Base-by-base conservation (phyloP, 768 basidiomycete species). In the Termitomyces sp. region DNA sequence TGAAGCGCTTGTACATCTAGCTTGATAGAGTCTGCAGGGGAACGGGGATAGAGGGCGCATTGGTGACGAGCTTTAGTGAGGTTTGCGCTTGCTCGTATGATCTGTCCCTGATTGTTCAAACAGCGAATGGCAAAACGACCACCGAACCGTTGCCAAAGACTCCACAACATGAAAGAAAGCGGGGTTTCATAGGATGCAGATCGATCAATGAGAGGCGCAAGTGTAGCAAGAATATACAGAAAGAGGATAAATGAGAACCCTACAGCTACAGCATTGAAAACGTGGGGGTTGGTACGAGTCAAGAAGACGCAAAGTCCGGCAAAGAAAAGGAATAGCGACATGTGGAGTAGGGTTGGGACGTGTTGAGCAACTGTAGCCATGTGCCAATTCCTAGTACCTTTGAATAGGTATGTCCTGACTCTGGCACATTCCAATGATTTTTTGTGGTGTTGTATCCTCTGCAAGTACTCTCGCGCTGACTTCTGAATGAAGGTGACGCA, bases 401-500 rank as follows among this genome's bases (percentile, higher is more conserved):
- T 16, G 15, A 39, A 54, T 18, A 60, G 20, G 36, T 48, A 60
- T 22, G 52, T 42, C 39, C 59, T 45, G 28, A 60, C 24, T 45
- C 59, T 53, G 33, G 59, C 59, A 22, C 59, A 35, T 28, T 39
- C 24, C 28, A 55, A 16, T 3, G 59, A 45, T 13, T 39, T 8
- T 15, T 22, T 44, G 9, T 54, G 32, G 6, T 28, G 32, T 55
- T 45, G 42, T 8, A 60, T 48, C 32, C 50, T 39, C 24, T 55
- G 59, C 22, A 39, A 20, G 45, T 55, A 60, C 18, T 60, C 20
- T 24, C 46, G 28, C 2, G 36, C 50, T 7, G 35, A 33, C 50
- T 51, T 32, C 42, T 42, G 54, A 7, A 56, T n/a, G 12, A 73
- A 55, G 24, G 70, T 74, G 18, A 68, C 72, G 36, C 69, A 49